phyloP scores from a whole-genome alignment of 179 eudicot species.

The Heliamphora pulchella region DNA sequence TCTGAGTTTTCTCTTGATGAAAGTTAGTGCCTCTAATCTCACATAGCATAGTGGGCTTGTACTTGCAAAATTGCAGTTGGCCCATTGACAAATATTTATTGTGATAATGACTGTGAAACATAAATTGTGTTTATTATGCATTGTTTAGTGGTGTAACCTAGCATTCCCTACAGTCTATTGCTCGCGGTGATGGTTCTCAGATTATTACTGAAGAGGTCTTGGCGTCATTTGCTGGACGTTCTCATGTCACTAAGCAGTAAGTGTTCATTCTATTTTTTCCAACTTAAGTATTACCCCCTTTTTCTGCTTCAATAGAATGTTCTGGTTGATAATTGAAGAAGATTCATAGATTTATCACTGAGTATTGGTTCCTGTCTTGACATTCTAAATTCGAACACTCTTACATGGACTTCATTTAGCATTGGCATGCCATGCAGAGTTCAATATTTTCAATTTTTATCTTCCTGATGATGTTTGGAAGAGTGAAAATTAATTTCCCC shows the following conservation, averaged over 20 bases:
- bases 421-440: neutral
- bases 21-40: neutral
- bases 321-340: neutral
- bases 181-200: slow-evolving; percentile 61
- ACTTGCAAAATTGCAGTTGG: neutral
- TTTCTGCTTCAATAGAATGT: neutral
- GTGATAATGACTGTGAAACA: neutral
- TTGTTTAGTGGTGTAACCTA: neutral
- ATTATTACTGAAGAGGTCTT: slow-evolving; percentile 72
- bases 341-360: neutral
- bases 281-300: neutral
- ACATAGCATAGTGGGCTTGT: neutral
- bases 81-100: neutral
- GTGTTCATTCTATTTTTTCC: slow-evolving; percentile 12
- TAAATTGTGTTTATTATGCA: neutral
- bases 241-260: slow-evolving; percentile 94
- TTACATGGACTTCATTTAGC: neutral
- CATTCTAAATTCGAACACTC: neutral
- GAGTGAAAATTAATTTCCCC: neutral
- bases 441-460: no score
- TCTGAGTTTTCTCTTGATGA: neutral
- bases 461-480: neutral
- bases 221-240: slow-evolving; percentile 77
- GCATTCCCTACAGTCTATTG: slow-evolving; percentile 49
- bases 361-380: neutral